Evolutionary conservation across 805 yeast genomes (phyloP), one percentile per base, ranked within the genome.

Genomic region (Yarrowia yakushimensis): DNA sequence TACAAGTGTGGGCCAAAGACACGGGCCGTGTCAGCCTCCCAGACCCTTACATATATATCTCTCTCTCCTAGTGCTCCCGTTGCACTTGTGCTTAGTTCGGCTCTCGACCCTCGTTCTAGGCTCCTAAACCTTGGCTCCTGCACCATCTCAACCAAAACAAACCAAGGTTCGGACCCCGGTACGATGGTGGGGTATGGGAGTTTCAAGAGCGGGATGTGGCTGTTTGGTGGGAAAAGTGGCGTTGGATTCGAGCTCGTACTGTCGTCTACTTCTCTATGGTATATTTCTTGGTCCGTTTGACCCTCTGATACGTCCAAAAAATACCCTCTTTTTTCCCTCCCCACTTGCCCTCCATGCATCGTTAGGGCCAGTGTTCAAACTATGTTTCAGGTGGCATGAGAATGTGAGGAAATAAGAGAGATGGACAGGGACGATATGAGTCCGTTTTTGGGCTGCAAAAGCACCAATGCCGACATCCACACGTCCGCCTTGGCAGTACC

Each of bases 111-210:
- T 37, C 27, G 45, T 39, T 39, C 46, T 25, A 23, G 46, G 17
- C 46, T 41, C 46, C 46, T 30, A 41, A 45, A 30, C 36, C 34
- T 45, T 45, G 50, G 27, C 50, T 28, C 52, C 52, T 45, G 52
- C 52, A 36, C 52, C n/a, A n/a, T n/a, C 52, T 45, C 52, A 17
- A 20, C 30, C 57, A 48, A 48, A 48, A 48, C 57, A 48, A 48
- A 48, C 57, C 31, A 48, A 48, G 57, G 57, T 48, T 48, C 33
- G 25, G 41, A 48, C 57, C 57, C 57, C 31, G 57, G 57, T 48
- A 48, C 23, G 54, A 20, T 2, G 18, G 52, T 5, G 25, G 46
- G 12, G 25, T 18, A 3, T n/a, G 54, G 37, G 22, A 12, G 50
- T 17, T 3, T 17, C 13, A 31, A 31, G 34, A 8, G 41, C 17